Percentiles rank a stretch among this genome's conserved stretches.
Conservation (phyloP, 176 grass and related monocot genomes). For the Raddia guianensis region DNA sequence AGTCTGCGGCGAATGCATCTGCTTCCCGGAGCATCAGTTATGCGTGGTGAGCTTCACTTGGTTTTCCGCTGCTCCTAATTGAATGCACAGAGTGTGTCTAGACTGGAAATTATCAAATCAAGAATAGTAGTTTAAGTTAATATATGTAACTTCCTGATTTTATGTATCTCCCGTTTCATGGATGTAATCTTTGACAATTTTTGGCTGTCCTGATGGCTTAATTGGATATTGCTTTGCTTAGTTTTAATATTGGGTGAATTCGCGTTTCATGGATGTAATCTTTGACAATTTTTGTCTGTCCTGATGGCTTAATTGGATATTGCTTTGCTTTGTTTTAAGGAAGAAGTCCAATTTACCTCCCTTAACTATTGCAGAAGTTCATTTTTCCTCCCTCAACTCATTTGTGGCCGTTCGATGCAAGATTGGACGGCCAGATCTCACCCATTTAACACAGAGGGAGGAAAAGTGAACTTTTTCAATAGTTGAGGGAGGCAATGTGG, state of each 20-base stretch:
- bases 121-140: background rate
- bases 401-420: too few relatives aligned
- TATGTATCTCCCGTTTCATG: constrained; percentile 16
- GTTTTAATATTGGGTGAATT: too few relatives aligned
- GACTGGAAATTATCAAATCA: background rate
- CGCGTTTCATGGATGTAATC: constrained; percentile 27
- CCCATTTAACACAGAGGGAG: too few relatives aligned
- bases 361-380: too few relatives aligned
- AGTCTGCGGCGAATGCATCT: constrained; percentile 96
- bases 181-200: constrained; percentile 8
- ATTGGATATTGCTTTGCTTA: constrained; percentile 22
- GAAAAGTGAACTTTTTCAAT: too few relatives aligned
- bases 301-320: background rate
- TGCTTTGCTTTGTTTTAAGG: too few relatives aligned
- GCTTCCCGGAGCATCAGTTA: constrained; percentile 88
- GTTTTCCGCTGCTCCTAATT: background rate
- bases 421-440: too few relatives aligned
- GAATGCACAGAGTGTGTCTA: background rate
- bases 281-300: background rate
- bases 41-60: constrained; percentile 78
- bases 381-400: too few relatives aligned
- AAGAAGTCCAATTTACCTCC: too few relatives aligned
- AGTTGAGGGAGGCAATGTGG: too few relatives aligned
- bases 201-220: background rate
- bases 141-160: background rate